Conservation (phyloP, 1,139 yeast genomes). For the Sugiyamaella xylanicola region DNA sequence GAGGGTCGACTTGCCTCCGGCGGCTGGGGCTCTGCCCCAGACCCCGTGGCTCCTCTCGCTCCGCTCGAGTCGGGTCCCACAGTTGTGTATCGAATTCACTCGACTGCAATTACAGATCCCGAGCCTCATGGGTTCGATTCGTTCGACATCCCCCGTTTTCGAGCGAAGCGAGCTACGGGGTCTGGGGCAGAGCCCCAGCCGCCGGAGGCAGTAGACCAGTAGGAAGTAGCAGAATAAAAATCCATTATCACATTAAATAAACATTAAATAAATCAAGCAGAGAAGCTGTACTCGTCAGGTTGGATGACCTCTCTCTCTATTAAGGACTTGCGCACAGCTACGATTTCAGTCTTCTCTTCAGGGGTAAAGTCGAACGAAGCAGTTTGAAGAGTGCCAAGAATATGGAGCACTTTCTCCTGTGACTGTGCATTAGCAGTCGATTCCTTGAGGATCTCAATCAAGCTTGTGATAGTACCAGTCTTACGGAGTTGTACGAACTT, state of each 20-base stretch:
- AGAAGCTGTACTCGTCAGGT: conserved; percentile 29
- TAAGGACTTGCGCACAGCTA: conserved; percentile 44
- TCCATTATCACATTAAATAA: not conserved
- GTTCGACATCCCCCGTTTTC: not conserved
- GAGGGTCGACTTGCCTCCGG: not conserved
- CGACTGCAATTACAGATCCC: too few species aligned
- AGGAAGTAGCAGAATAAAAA: not conserved
- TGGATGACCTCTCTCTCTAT: conserved; percentile 26
- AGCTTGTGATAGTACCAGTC: conserved; percentile 46
- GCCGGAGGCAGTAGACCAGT: not conserved
- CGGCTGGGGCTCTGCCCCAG: not conserved
- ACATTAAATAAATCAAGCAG: conserved; percentile 14
- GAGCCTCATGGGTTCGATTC: not conserved
- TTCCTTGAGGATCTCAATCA: conserved; percentile 44
- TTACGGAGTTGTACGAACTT: conserved; percentile 49
- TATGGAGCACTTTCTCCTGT: conserved; percentile 62
- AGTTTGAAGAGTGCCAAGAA: conserved; percentile 51
- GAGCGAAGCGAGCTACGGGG: not conserved
- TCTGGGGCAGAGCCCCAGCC: not conserved
- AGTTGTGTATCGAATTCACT: too few species aligned
- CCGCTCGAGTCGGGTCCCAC: not conserved
- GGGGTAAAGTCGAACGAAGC: conserved; percentile 52
- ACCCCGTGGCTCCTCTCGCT: not conserved
- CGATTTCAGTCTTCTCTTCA: conserved; percentile 50
- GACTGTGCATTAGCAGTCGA: conserved; percentile 53